Conservation (phyloP, 345 rosid species). For the Salix udensis region DNA sequence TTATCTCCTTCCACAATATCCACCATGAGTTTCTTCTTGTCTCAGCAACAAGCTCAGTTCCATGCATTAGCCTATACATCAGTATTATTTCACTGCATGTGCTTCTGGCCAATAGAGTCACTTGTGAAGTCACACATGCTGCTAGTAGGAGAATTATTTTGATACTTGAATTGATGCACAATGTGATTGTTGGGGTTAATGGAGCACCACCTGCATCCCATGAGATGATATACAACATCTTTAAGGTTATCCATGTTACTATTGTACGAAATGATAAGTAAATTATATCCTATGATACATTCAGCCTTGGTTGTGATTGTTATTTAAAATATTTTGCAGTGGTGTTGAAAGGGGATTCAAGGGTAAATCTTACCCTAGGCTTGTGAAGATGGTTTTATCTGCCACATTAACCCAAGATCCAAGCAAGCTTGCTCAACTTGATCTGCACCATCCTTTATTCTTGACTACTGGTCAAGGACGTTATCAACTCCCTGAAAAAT, state of each 20-base stretch:
- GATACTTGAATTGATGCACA: neutral
- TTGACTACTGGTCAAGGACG: slow-evolving; percentile 72
- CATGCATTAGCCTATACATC: neutral
- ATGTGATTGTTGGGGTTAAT: neutral
- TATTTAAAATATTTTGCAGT: slow-evolving; percentile 40
- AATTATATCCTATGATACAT: neutral
- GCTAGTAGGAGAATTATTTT: neutral
- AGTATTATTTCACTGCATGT: too few species aligned
- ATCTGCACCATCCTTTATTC: slow-evolving; percentile 87
- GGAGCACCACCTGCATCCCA: neutral
- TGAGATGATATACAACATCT: neutral
- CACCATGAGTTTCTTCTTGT: neutral
- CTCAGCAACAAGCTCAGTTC: neutral
- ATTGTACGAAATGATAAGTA: neutral
- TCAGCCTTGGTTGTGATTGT: neutral
- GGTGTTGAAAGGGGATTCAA: slow-evolving; percentile 81
- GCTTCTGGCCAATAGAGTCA: neutral
- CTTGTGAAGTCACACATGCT: neutral
- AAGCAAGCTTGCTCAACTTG: slow-evolving; percentile 90
- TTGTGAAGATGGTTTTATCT: slow-evolving; percentile 82
- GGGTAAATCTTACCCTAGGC: slow-evolving; percentile 72
- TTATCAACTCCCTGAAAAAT: slow-evolving; percentile 71
- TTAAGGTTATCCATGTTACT: neutral
- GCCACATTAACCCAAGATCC: slow-evolving; percentile 97
- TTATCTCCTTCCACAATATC: neutral